Evolutionary conservation across 768 basidiomycete species (phyloP), one percentile per base, ranked within the genome.

Genomic region (Tricholoma matsutake): DNA sequence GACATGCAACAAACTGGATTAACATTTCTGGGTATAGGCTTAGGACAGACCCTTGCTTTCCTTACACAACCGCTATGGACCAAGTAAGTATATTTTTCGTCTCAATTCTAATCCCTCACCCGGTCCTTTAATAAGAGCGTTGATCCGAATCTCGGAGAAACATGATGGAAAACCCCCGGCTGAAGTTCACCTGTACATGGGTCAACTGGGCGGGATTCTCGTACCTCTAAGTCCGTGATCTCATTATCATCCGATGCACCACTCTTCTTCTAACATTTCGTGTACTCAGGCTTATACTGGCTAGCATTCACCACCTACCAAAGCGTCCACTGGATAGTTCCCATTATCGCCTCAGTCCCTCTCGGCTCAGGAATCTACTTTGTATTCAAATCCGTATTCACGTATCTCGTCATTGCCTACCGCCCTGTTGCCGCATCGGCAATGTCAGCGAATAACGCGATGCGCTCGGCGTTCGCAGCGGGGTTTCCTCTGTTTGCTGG

Each of bases 301-400:
- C 78, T 88, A 53, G 86, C 86, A 0, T 88, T 86, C 73, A 81
- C 75, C 18, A 82, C 75, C 4, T 75, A 75, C 55, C 77, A 77
- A 1, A 65, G 67, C 5, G 73, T 87, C 0, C 88, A 82, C 63
- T 89, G 86, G 85, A 84, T 89, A 29, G 81, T 82, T 0, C 85
- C 87, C 10, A 83, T 91, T 65, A 71, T 90, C 31, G 84, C 82
- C 2, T 86, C 83, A 3, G 69, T 85, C 2, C 87, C 87, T 0
- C 90, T 90, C 65, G 89, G 89, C 3, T 63, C 76, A 1, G 85
- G 86, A 2, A 74, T 81, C 0, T 90, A 87, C 66, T 89, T 84
- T 63, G 83, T 85, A 47, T 93, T 88, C 73, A 86, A 86, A 0
- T 82, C 83, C 5, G 84, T 84, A 3, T 90, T 89, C 73, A 87